Conservation (phyloP, 345 rosid genomes). For the Linum trigynum region DNA sequence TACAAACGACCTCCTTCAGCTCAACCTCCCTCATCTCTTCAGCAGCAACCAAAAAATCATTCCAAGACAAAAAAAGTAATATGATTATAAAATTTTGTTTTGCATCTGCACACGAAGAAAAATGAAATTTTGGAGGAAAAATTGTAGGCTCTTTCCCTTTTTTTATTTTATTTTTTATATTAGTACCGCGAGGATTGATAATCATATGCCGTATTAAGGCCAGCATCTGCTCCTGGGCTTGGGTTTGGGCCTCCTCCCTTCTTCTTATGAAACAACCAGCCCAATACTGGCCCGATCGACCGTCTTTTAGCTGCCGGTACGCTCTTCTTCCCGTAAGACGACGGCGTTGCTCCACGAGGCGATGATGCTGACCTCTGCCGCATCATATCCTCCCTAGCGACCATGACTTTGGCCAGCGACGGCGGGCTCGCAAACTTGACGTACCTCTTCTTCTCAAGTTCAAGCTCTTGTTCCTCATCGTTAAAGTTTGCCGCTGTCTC, state of each 20-base stretch:
- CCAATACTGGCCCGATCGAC: constrained; percentile 10
- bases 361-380: not conserved
- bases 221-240: not conserved
- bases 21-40: no score
- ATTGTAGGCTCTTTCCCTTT: no score
- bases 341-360: not conserved
- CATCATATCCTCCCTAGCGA: constrained; percentile 12
- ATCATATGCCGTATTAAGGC: no score
- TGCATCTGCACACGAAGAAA: no score
- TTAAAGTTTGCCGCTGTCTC: constrained; percentile 20
- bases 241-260: constrained; percentile 10
- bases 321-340: not conserved
- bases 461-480: not conserved
- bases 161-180: no score
- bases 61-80: no score
- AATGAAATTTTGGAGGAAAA: no score
- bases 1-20: no score
- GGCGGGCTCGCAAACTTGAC: constrained; percentile 27
- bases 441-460: constrained; percentile 7
- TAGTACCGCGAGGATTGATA: no score
- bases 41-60: no score
- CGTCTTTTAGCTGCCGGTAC: constrained; percentile 4
- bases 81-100: no score
- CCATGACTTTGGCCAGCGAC: constrained; percentile 11
- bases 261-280: constrained; percentile 24